Evolutionary conservation across 371 early-diverging fungal genomes (phyloP).

Genomic region (Apophysomyces sp.): DNA sequence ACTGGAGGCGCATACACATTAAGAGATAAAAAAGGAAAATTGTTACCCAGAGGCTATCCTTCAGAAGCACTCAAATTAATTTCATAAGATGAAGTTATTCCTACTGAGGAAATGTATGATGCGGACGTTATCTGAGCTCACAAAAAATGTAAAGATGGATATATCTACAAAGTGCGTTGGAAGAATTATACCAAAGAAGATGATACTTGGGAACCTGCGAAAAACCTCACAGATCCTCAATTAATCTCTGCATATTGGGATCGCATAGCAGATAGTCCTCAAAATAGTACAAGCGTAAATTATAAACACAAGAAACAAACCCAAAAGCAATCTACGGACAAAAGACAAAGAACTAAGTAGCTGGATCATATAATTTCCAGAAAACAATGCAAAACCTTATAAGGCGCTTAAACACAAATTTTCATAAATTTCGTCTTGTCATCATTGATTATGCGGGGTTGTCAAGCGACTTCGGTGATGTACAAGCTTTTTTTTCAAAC

Average conservation of each 20-base stretch:
- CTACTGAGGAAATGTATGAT: conserved; percentile 5
- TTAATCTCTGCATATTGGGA: conserved; percentile 13
- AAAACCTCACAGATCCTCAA: conserved; percentile 13
- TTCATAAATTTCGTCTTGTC: too few relatives aligned
- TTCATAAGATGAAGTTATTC: conserved; percentile 10
- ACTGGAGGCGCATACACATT: conserved; percentile 16
- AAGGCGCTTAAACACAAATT: too few relatives aligned
- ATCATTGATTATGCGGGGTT: too few relatives aligned
- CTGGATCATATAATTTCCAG: too few relatives aligned
- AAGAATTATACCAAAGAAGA: conserved; percentile 15
- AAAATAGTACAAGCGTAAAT: background rate
- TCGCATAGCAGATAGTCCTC: background rate
- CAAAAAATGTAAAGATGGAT: conserved; percentile 1
- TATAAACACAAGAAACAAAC: too few relatives aligned
- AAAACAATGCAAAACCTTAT: too few relatives aligned
- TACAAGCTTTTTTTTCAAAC: too few relatives aligned
- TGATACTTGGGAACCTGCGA: conserved; percentile 25
- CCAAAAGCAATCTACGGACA: too few relatives aligned
- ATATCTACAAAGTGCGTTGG: conserved; percentile 19
- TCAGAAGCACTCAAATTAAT: conserved; percentile 12
- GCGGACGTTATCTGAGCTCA: conserved; percentile 4
- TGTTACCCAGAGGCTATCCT: conserved; percentile 11
- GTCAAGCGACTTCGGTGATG: too few relatives aligned
- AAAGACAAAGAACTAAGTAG: too few relatives aligned
- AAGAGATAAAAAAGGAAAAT: conserved; percentile 9